phyloP scores from a whole-genome alignment of 106 monocot genomes.

The Amphibolis antarctica region DNA sequence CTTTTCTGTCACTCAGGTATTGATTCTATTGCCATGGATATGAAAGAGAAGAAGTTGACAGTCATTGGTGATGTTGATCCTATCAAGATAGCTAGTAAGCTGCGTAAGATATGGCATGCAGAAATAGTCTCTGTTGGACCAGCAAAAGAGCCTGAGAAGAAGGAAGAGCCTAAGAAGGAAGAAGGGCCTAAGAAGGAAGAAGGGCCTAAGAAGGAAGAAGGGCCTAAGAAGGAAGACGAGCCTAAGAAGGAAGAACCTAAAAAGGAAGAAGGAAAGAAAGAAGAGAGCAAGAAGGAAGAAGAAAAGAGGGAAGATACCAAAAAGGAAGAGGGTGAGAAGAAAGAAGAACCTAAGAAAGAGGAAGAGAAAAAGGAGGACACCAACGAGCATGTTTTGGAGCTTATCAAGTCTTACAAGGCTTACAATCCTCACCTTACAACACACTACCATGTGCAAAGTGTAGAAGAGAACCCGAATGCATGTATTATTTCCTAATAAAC shows the following conservation, averaged over 20 bases:
- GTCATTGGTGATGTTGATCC: conserved; percentile 19
- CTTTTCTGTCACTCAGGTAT: conserved; percentile 12
- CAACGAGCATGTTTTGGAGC: conserved; percentile 21
- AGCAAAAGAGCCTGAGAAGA: conserved; percentile 28
- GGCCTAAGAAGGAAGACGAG: conserved; percentile 9
- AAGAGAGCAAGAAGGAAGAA: conserved; percentile 16
- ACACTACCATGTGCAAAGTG: conserved; percentile 3
- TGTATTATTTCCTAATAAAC: conserved; percentile 6
- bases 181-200: conserved; percentile 9
- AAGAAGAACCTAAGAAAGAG: conserved; percentile 28
- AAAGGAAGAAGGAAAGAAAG: conserved; percentile 17
- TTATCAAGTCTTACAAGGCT: conserved; percentile 26
- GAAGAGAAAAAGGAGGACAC: conserved; percentile 23
- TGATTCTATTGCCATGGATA: conserved; percentile 22
- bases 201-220: conserved; percentile 9
- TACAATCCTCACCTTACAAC: conserved; percentile 16
- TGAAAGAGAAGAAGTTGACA: conserved; percentile 17
- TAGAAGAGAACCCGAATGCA: conserved; percentile 5
- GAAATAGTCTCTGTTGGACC: conserved; percentile 21
- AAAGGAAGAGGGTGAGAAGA: conserved; percentile 26
- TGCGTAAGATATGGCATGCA: conserved; percentile 13
- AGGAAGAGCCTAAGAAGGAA: conserved; percentile 13
- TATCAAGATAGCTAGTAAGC: conserved; percentile 12
- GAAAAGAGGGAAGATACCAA: conserved; percentile 20
- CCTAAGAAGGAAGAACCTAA: conserved; percentile 8